These are phyloP conservation scores for Stephanodiscus minutulus DNA, from an alignment of 108 stramenopile genomes.

Conservation along the genomic window DNA sequence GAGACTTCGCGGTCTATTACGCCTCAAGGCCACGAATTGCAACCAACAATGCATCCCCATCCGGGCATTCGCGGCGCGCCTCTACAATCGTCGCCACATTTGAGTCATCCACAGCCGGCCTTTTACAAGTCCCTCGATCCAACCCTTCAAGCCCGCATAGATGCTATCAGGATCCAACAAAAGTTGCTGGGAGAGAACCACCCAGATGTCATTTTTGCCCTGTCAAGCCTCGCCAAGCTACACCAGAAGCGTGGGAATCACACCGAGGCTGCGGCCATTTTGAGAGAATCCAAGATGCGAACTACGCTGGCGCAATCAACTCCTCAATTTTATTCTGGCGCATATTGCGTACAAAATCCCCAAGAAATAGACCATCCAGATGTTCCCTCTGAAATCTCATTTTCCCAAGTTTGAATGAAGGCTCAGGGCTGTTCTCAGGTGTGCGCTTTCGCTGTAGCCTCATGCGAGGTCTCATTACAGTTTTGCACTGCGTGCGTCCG, in stretches of 20 bases:
- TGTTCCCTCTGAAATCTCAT: conserved; percentile 28
- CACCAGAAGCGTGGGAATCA: conserved; percentile 32
- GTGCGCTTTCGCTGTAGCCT: not conserved
- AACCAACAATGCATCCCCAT: not conserved
- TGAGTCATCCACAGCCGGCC: not conserved
- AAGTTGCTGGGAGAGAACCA: conserved; percentile 42
- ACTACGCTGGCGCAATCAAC: conserved; percentile 20
- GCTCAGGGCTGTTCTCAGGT: not conserved
- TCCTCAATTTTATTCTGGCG: not conserved
- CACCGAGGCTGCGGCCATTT: conserved; percentile 15
- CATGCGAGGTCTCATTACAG: too few species aligned
- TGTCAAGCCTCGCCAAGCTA: conserved; percentile 40
- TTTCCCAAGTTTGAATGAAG: not conserved
- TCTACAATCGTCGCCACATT: not conserved
- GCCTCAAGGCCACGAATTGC: not conserved
- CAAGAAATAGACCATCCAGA: not conserved
- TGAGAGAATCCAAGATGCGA: conserved; percentile 32
- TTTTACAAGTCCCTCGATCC: conserved; percentile 8
- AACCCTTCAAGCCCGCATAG: conserved; percentile 43
- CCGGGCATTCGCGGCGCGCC: conserved; percentile 1
- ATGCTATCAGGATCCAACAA: conserved; percentile 49
- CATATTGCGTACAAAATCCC: not conserved
- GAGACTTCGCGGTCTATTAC: not conserved
- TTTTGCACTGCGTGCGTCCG: not conserved
- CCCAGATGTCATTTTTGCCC: conserved; percentile 59